A percentile compares a stretch with the other conserved stretches of the same genome.
phyloP scores from a whole-genome alignment of 2,329 filamentous ascomycete species.

The Colletotrichum eremochloae region DNA sequence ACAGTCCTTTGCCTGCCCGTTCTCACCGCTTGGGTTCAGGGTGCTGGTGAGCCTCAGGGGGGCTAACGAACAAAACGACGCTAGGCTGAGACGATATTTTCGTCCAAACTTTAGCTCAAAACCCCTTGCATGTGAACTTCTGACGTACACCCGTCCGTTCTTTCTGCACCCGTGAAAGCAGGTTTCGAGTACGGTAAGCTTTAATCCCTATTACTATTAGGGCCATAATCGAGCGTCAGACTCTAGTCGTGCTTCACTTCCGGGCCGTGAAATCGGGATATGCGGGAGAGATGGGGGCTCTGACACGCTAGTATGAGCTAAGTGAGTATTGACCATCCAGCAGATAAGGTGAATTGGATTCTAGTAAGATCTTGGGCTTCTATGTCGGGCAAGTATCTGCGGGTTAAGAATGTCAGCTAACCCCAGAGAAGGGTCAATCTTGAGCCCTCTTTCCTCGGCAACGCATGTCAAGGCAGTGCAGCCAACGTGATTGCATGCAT shows the following conservation, averaged over 20 bases:
- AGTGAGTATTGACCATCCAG: conserved; percentile 2
- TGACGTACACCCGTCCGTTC: conserved; percentile 33
- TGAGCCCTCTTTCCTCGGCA: conserved; percentile 1
- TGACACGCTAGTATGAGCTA: conserved; percentile 22
- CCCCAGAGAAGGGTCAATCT: neutral
- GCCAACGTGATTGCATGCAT: conserved; percentile 13
- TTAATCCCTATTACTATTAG: neutral
- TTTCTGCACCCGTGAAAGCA: conserved; percentile 15
- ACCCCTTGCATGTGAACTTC: conserved; percentile 31
- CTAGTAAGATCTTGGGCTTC: conserved; percentile 6
- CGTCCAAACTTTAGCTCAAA: conserved; percentile 24
- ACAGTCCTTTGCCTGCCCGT: neutral
- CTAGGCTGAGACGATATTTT: conserved; percentile 37
- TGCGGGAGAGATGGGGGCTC: conserved; percentile 5
- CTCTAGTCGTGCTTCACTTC: neutral
- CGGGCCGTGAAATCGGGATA: neutral
- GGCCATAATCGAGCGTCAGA: conserved; percentile 10
- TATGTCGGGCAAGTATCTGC: conserved; percentile 5
- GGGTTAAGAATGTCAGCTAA: conserved; percentile 33
- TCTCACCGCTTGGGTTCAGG: conserved; percentile 13
- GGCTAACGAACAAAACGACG: conserved; percentile 5
- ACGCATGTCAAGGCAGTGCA: conserved; percentile 3
- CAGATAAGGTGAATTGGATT: conserved; percentile 3
- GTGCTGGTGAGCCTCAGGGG: conserved; percentile 31
- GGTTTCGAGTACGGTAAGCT: conserved; percentile 14